These are phyloP conservation scores for Ambrosiella beaveri DNA, from an alignment of 2,329 filamentous ascomycete species.

Conservation along the genomic window DNA sequence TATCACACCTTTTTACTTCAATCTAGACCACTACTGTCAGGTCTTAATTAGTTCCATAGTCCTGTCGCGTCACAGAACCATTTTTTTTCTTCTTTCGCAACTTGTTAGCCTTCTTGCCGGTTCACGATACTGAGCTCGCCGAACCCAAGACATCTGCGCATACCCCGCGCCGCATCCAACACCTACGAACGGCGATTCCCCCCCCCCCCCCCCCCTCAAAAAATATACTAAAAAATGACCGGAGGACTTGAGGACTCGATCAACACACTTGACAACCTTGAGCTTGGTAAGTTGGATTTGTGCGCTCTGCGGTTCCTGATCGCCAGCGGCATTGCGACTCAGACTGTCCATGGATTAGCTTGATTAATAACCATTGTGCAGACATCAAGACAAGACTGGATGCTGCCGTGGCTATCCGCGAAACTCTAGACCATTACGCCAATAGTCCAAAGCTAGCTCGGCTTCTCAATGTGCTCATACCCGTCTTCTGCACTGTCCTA, in stretches of 20 bases:
- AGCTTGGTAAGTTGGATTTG: constrained; percentile 30
- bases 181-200: no score
- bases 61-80: not conserved
- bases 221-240: constrained; percentile 15
- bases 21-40: not conserved
- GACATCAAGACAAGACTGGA: constrained; percentile 54
- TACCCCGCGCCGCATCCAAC: not conserved
- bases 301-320: not conserved
- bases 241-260: constrained; percentile 46
- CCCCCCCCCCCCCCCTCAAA: no score
- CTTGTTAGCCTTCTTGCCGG: no score
- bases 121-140: no score
- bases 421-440: constrained; percentile 80
- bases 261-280: constrained; percentile 38
- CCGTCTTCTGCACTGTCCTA: constrained; percentile 72
- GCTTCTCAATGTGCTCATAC: constrained; percentile 78
- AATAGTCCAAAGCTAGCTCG: constrained; percentile 56
- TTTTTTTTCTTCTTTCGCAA: not conserved
- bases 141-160: not conserved
- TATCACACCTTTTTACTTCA: not conserved
- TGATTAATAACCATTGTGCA: not conserved
- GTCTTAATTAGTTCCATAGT: no score
- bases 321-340: not conserved
- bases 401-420: constrained; percentile 70
- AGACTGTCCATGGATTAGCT: not conserved